Conservation (phyloP, 2,329 filamentous ascomycete species). For the Talaromyces sp. region DNA sequence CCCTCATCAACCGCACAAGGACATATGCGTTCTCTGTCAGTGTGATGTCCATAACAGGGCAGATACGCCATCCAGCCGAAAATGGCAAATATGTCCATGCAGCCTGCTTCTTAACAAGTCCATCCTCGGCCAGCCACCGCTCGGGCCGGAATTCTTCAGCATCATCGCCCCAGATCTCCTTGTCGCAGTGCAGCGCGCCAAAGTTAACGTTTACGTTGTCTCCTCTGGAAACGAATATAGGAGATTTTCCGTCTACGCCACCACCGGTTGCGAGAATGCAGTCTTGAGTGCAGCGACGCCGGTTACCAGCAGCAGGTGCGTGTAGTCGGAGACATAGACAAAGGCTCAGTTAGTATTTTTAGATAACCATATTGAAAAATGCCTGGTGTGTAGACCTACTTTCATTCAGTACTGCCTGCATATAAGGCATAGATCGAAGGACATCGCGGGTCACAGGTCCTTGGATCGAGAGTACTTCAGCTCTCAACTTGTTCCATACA, state of each 20-base stretch:
- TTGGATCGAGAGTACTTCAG: conserved; percentile 6
- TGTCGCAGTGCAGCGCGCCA: conserved; percentile 44
- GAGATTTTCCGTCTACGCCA: conserved; percentile 50
- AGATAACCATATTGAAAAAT: not conserved
- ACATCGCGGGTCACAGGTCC: not conserved
- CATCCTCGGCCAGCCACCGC: conserved; percentile 5
- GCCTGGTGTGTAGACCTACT: not conserved
- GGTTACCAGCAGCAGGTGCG: conserved; percentile 1
- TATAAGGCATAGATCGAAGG: conserved; percentile 10
- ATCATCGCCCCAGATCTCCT: conserved; percentile 29
- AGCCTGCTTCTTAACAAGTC: not conserved
- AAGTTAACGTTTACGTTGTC: conserved; percentile 33
- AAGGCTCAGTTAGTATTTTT: not conserved
- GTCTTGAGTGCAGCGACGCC: conserved; percentile 11
- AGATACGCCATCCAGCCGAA: conserved; percentile 1
- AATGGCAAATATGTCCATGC: conserved; percentile 10
- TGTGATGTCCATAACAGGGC: conserved; percentile 5
- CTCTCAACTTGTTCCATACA: conserved; percentile 13
- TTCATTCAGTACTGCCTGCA: conserved; percentile 13
- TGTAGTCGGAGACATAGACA: conserved; percentile 8
- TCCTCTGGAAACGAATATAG: conserved; percentile 32
- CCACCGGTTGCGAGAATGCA: conserved; percentile 45
- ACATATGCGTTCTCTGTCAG: conserved; percentile 15
- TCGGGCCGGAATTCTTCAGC: conserved; percentile 18
- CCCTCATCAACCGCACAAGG: conserved; percentile 9